Conservation (phyloP, 1,139 yeast species). For the Saccharomyces hybrid region DNA sequence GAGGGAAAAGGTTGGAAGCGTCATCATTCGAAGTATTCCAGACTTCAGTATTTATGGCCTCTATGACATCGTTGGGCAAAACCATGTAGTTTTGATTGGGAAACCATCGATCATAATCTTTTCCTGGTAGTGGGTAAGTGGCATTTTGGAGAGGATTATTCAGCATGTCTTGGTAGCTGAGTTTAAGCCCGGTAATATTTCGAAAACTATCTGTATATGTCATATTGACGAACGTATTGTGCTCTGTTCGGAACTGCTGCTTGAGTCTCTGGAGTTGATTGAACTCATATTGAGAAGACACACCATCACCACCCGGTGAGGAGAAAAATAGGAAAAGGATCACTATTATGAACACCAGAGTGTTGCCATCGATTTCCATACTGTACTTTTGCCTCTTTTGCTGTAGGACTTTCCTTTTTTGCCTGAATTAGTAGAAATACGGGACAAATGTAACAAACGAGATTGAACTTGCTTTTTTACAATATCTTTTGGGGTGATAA, state of each 20-base stretch:
- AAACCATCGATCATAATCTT: slow-evolving; percentile 42
- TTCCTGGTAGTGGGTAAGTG: slow-evolving; percentile 52
- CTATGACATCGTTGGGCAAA: slow-evolving; percentile 52
- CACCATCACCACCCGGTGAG: slow-evolving; percentile 58
- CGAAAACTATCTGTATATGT: slow-evolving; percentile 53
- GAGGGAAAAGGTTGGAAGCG: slow-evolving; percentile 19
- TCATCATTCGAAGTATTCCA: slow-evolving; percentile 16
- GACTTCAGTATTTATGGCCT: slow-evolving; percentile 20
- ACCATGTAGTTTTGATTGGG: slow-evolving; percentile 49
- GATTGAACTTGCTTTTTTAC: not conserved
- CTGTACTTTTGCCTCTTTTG: not conserved
- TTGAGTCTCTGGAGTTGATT: slow-evolving; percentile 25
- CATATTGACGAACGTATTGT: slow-evolving; percentile 35
- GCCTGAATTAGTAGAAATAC: not conserved
- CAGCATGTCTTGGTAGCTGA: slow-evolving; percentile 52
- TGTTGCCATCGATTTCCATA: slow-evolving; percentile 31
- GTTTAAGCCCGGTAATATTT: slow-evolving; percentile 63
- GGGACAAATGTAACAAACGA: not conserved
- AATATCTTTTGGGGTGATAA: not conserved
- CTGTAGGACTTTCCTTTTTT: not conserved
- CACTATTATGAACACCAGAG: slow-evolving; percentile 25
- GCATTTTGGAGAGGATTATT: slow-evolving; percentile 38
- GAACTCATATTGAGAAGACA: slow-evolving; percentile 30
- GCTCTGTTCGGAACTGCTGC: slow-evolving; percentile 21
- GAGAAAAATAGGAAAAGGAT: slow-evolving; percentile 38